phyloP scores from a whole-genome alignment of 2,329 filamentous ascomycete genomes.

The Rhexocercosporidium sp. region DNA sequence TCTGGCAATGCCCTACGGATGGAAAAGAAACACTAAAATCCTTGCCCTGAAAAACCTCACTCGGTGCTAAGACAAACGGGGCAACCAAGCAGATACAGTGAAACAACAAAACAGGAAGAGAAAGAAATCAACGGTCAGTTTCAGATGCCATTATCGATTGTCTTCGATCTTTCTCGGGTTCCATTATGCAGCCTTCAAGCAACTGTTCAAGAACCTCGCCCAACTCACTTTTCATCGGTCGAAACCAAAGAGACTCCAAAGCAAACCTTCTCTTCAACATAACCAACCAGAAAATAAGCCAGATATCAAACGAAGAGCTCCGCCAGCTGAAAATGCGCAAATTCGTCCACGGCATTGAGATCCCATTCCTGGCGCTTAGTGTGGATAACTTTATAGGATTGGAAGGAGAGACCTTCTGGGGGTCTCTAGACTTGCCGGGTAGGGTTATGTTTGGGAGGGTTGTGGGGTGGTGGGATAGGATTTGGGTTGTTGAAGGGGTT shows the following conservation, averaged over 20 bases:
- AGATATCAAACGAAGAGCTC: not conserved
- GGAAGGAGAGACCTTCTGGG: not conserved
- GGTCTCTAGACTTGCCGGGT: not conserved
- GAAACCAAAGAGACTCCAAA: not conserved
- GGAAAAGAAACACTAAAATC: too few species aligned
- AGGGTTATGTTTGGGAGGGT: not conserved
- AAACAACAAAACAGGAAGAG: too few species aligned
- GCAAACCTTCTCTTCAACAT: not conserved
- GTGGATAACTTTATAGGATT: not conserved
- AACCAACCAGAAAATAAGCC: not conserved
- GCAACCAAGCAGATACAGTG: too few species aligned
- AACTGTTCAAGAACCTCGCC: too few species aligned
- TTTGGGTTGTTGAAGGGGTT: slow-evolving; percentile 5
- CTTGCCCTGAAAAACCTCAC: too few species aligned
- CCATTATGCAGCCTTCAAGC: too few species aligned
- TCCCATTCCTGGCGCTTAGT: not conserved
- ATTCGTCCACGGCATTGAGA: not conserved
- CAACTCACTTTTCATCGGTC: not conserved
- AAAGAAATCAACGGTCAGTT: too few species aligned
- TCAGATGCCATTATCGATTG: too few species aligned
- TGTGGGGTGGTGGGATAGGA: slow-evolving; percentile 8
- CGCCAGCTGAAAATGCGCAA: not conserved
- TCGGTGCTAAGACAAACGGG: too few species aligned
- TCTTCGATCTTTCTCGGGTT: too few species aligned
- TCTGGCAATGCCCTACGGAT: too few species aligned